Conservation (phyloP, 2,329 filamentous ascomycete species). For the Colletotrichum salicis region DNA sequence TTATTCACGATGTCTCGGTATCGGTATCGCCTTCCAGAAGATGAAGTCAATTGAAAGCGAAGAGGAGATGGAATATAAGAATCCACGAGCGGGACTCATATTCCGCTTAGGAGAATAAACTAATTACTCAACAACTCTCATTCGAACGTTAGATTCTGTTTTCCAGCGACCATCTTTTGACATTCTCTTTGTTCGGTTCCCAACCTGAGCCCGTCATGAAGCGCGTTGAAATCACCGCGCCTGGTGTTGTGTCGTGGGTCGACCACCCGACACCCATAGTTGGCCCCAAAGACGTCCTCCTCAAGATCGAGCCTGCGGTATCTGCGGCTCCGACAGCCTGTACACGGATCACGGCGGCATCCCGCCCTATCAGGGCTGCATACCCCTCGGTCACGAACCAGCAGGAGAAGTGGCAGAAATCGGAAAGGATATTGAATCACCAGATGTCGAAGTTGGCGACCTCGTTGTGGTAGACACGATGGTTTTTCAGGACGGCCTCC, state of each 20-base stretch:
- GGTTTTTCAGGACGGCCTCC: not conserved
- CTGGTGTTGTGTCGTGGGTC: slow-evolving; percentile 7
- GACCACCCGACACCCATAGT: slow-evolving; percentile 1
- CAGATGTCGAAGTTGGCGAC: slow-evolving; percentile 5
- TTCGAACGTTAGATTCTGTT: not conserved
- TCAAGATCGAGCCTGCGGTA: slow-evolving; percentile 15
- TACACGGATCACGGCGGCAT: slow-evolving; percentile 9
- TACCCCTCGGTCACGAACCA: slow-evolving; percentile 5
- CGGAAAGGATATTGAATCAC: not conserved
- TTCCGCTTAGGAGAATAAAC: not conserved
- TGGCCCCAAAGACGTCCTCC: slow-evolving; percentile 9
- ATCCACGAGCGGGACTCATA: not conserved
- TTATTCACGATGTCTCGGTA: not conserved
- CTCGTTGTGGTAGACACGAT: slow-evolving; percentile 12
- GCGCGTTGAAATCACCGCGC: not conserved
- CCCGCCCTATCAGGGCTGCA: not conserved
- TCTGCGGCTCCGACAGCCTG: slow-evolving; percentile 16
- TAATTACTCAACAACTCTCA: not conserved
- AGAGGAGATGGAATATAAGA: not conserved
- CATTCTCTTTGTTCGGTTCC: not conserved
- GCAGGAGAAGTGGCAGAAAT: slow-evolving; percentile 15
- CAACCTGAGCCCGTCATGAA: not conserved
- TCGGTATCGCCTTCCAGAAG: not conserved
- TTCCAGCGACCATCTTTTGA: not conserved
- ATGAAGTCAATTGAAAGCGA: not conserved